Conservation (phyloP, 345 rosid species). For the Litchi chinensis region DNA sequence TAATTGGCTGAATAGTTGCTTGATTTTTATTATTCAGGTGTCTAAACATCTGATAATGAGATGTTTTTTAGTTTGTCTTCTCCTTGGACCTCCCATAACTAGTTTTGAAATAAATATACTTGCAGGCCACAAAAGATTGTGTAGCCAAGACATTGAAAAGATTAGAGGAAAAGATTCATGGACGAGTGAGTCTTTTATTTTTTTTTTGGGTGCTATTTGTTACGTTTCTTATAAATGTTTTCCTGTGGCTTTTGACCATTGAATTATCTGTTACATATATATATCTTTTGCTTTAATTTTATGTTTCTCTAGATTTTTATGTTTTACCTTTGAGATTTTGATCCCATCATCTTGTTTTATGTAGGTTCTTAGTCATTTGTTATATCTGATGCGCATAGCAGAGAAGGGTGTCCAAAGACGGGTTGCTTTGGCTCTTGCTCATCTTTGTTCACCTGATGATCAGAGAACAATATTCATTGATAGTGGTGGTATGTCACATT, state of each 20-base stretch:
- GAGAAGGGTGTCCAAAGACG: constrained; percentile 86
- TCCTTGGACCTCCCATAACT: constrained; percentile 3
- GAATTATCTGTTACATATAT: background rate
- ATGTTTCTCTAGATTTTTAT: constrained; percentile 4
- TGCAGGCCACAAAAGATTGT: constrained; percentile 98
- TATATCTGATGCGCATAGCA: constrained; percentile 82
- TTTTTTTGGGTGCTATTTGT: constrained; percentile 19
- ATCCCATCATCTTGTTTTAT: constrained; percentile 26
- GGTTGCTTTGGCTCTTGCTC: constrained; percentile 93
- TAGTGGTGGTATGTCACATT: constrained; percentile 61
- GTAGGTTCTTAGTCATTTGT: constrained; percentile 85
- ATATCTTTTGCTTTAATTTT: background rate
- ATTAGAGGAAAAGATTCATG: constrained; percentile 95
- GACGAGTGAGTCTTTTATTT: constrained; percentile 84
- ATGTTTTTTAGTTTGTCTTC: constrained; percentile 24
- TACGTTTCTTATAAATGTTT: background rate
- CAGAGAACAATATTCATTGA: constrained; percentile 83
- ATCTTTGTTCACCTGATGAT: constrained; percentile 91
- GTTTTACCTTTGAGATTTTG: constrained; percentile 17
- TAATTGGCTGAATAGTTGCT: constrained; percentile 8
- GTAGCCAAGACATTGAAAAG: constrained; percentile 95
- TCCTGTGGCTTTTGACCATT: background rate
- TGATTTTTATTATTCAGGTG: background rate
- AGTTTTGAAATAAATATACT: constrained; percentile 14
- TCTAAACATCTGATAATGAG: constrained; percentile 12